These are phyloP conservation scores for Colletotrichum tropicale DNA, from an alignment of 2,329 filamentous ascomycete species.

Conservation along the genomic window DNA sequence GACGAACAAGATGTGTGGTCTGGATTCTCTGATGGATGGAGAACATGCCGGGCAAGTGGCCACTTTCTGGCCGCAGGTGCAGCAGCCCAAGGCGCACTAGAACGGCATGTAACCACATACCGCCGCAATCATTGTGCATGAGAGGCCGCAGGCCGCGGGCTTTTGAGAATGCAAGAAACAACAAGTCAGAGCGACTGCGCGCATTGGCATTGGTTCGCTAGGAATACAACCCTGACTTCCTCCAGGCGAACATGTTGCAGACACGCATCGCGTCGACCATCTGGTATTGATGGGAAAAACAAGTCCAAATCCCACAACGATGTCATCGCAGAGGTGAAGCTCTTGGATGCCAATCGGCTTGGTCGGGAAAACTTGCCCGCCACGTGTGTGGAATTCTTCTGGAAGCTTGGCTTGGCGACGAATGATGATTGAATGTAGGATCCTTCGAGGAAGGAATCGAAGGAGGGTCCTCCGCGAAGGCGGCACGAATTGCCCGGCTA, in stretches of 20 bases:
- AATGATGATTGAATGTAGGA: not conserved
- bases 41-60: slow-evolving; percentile 3
- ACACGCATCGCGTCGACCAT: not conserved
- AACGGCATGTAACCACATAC: slow-evolving; percentile 16
- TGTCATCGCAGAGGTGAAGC: not conserved
- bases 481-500: not conserved
- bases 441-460: not conserved
- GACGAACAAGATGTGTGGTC: not conserved
- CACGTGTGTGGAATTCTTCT: not conserved
- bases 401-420: slow-evolving; percentile 8
- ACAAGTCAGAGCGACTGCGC: not conserved
- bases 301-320: not conserved
- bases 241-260: not conserved
- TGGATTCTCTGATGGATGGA: not conserved
- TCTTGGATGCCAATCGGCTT: not conserved
- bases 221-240: not conserved
- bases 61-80: slow-evolving; percentile 3
- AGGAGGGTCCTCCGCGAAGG: not conserved
- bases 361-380: not conserved
- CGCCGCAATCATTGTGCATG: not conserved
- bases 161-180: not conserved
- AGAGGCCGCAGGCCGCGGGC: not conserved
- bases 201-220: not conserved
- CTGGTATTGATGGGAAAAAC: not conserved
- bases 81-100: slow-evolving; percentile 8